Conservation (phyloP, 805 yeast species). For the Saccharomycopsis malanga region DNA sequence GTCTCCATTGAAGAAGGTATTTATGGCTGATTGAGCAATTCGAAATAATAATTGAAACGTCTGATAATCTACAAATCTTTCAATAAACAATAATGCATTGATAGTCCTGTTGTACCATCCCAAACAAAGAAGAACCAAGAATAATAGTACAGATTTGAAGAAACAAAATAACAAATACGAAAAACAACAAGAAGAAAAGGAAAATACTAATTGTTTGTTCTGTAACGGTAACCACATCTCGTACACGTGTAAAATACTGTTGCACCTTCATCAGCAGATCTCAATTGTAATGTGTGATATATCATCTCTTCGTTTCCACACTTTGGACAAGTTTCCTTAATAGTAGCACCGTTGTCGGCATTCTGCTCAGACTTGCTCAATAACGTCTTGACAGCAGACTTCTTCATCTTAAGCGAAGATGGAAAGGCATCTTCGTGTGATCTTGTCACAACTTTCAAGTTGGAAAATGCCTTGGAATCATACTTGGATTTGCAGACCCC, state of each 20-base stretch:
- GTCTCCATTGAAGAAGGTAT: slow-evolving; percentile 70
- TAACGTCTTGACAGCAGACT: slow-evolving; percentile 85
- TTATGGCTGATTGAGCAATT: slow-evolving; percentile 43
- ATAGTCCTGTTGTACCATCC: not conserved
- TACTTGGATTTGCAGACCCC: slow-evolving; percentile 35
- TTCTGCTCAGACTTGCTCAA: slow-evolving; percentile 61
- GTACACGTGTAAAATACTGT: slow-evolving; percentile 98
- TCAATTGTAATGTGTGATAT: slow-evolving; percentile 90
- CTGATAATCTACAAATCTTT: no score
- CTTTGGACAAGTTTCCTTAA: slow-evolving; percentile 96
- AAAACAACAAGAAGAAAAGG: not conserved
- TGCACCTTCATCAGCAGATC: slow-evolving; percentile 99
- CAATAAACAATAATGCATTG: not conserved
- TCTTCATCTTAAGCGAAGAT: slow-evolving; percentile 67
- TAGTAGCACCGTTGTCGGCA: slow-evolving; percentile 86
- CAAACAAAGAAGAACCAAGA: not conserved
- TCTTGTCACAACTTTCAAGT: slow-evolving; percentile 77
- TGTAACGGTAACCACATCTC: slow-evolving; percentile 83
- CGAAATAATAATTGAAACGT: no score
- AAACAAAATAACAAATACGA: not conserved
- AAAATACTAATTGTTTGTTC: slow-evolving; percentile 71
- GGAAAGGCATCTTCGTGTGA: slow-evolving; percentile 95
- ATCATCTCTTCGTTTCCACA: slow-evolving; percentile 98
- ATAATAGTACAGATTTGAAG: not conserved
- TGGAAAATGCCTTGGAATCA: slow-evolving; percentile 45